Conservation (phyloP, 2,329 filamentous ascomycete genomes). For the Ophiostoma quercus region DNA sequence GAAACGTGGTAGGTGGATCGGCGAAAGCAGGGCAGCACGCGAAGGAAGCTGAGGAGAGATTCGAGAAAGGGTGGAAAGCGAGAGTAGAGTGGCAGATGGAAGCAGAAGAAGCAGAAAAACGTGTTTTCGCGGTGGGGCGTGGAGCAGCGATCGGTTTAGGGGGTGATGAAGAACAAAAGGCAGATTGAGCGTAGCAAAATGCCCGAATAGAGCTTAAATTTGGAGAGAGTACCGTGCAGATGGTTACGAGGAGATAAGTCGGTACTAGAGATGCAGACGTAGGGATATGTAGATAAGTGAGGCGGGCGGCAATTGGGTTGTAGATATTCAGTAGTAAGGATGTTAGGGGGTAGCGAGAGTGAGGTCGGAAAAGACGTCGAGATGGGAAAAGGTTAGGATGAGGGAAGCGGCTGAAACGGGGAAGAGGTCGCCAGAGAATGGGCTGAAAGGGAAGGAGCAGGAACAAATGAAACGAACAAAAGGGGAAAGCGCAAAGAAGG, state of each 20-base stretch:
- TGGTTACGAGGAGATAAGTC: neutral
- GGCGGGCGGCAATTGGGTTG: neutral
- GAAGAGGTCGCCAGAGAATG: neutral
- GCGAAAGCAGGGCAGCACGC: conserved; percentile 20
- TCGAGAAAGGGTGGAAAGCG: conserved; percentile 1
- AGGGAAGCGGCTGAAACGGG: neutral
- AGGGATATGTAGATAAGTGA: neutral
- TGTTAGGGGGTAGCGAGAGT: neutral
- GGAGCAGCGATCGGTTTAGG: conserved; percentile 21
- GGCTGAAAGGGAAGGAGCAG: neutral
- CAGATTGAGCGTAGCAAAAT: conserved; percentile 18
- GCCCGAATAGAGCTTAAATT: conserved; percentile 16
- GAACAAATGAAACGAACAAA: neutral
- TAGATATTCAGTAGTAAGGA: neutral
- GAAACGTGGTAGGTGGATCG: conserved; percentile 25
- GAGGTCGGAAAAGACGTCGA: neutral
- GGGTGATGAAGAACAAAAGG: conserved; percentile 7
- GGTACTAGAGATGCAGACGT: neutral
- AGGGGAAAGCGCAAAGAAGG: neutral
- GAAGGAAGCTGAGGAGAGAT: conserved; percentile 20
- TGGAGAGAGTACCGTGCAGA: neutral
- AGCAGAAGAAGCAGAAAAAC: conserved; percentile 17
- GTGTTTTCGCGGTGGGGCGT: conserved; percentile 20
- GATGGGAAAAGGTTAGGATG: neutral
- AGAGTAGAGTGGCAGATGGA: conserved; percentile 2